Base-by-base conservation (phyloP, 345 rosid genomes). In the Turritis glabra region DNA sequence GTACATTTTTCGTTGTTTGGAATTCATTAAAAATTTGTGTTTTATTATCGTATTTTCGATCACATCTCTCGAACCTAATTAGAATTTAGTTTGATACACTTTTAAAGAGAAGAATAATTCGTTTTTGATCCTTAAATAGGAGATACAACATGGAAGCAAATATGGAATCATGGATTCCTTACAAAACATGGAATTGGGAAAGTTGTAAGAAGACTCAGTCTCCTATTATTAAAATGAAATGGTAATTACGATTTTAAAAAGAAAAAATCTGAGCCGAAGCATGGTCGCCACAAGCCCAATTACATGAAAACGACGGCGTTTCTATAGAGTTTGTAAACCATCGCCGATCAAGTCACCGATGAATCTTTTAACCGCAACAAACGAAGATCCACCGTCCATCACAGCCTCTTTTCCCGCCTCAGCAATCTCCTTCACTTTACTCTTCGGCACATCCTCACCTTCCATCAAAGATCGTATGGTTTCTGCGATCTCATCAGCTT, bases 371-470 rank as follows among this genome's bases (percentile, higher is more conserved):
- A 65, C 19, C 1, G 77, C 66, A 53, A 44, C 37, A 57, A 30
- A 78, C 18, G 80, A 78, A 29, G 80, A 66, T 66, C 84, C 82
- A 23, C 57, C 67, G 1, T 70, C 67, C 64, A 37, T 53, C 35
- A 78, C 57, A 47, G 69, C 71, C 25, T 66, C 71, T 8, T 65
- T 74, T 10, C 64, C 66, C 11, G 67, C 26, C 46, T 65, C 71
- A 0, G 56, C 52, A 59, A 70, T 81, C n/a, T 65, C 80, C n/a
- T 78, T 60, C 13, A 78, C 48, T 54, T 55, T 78, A 53, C n/a
- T 65, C 76, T 63, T 74, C 53, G 62, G 75, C 10, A 38, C 73
- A 71, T 72, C 64, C 12, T 48, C 75, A 71, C 75, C 53, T 17
- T 81, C 59, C 64, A 78, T 71, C 2, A 74, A 50, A 19, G 51